Base-by-base conservation (phyloP, 257 asterid genomes). In the Sherardia arvensis region DNA sequence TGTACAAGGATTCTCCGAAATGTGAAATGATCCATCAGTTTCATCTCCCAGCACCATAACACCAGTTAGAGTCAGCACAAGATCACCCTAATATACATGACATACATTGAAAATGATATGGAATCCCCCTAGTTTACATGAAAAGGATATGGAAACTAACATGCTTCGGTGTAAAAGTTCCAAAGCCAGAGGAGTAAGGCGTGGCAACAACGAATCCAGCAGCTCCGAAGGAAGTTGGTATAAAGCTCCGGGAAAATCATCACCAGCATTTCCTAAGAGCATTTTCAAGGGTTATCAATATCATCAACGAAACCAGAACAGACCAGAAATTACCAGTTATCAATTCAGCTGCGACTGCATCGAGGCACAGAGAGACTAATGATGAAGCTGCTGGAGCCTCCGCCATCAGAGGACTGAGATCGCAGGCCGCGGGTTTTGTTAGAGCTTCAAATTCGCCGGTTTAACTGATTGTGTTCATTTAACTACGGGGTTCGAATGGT, bases 151-250 rank as follows among this genome's bases (percentile, higher is more conserved):
- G 26, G 69, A 36, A 22, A 76, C 92, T 82, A 75, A 86, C 95
- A 82, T 61, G 47, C 77, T 64, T 18, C 71, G 76, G 22, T 83
- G 87, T 60, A 91, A 63, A 72, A 76, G 82, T 32, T 83, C 84
- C 84, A 91, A 78, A 0, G 93, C 88, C 65, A 88, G 51, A 17
- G 97, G 95, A 68, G 86, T 81, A 78, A 91, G 71, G 66, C 69
- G 85, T 18, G 73, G 81, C 84, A 88, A 58, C 78, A 88, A 73
- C 26, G 75, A 70, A 69, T 81, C 74, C 59, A 91, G 71, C 67
- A 91, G 71, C 62, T 86, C 95, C 8, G 82, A 40, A 7, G 98
- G 97, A 62, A 90, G 80, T 18, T 74, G 78, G 77, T 75, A 79
- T 53, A 85, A 69, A 66, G 70, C 83, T 34, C 68, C 60, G 53